These are phyloP conservation scores for Aspergillus brunneoviolaceus DNA, from an alignment of 2,329 filamentous ascomycete genomes.

Conservation along the genomic window DNA sequence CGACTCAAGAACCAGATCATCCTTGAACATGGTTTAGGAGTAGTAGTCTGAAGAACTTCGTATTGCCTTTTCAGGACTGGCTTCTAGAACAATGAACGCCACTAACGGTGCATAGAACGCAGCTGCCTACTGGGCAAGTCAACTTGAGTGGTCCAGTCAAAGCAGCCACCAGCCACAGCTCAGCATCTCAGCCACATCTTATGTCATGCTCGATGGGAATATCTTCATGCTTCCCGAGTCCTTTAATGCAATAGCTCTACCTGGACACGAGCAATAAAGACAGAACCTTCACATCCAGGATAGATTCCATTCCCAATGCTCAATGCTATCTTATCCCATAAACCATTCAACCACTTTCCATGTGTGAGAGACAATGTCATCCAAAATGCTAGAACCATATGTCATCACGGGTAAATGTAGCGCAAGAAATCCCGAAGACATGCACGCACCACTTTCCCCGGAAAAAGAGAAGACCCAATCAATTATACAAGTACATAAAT, in stretches of 20 bases:
- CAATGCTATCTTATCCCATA: background rate
- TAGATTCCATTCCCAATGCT: background rate
- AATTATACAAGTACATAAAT: conserved; percentile 15
- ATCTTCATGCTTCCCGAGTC: too few species aligned
- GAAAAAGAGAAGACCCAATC: conserved; percentile 2
- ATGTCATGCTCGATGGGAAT: background rate
- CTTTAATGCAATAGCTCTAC: too few species aligned
- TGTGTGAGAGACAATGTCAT: background rate
- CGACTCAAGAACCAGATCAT: too few species aligned
- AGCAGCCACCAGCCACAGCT: conserved; percentile 16
- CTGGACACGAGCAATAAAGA: too few species aligned
- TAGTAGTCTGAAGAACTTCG: background rate
- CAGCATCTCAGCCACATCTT: background rate
- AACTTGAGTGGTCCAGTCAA: background rate
- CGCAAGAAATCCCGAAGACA: background rate
- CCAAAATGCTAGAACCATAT: background rate
- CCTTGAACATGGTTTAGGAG: too few species aligned
- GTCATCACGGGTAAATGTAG: background rate
- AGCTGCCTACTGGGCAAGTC: conserved; percentile 14
- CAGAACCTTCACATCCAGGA: too few species aligned
- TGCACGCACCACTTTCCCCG: background rate
- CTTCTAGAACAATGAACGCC: conserved; percentile 10
- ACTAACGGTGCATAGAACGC: conserved; percentile 13
- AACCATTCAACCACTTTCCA: background rate
- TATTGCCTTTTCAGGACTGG: background rate